Evolutionary conservation across 148 eudicot genomes (phyloP).

Genomic region (Heliosperma pusillum): DNA sequence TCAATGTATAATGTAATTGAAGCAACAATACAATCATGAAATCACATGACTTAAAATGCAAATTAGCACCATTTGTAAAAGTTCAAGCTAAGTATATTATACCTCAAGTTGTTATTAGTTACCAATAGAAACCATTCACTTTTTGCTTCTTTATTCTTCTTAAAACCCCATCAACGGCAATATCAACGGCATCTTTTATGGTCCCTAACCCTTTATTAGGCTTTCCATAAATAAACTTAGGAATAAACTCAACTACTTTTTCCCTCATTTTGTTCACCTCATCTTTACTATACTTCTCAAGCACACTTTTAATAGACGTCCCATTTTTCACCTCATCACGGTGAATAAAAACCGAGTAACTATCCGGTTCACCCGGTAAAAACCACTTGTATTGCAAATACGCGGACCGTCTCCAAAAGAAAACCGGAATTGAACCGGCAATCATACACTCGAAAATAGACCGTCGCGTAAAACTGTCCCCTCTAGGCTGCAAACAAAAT

Average conservation of each 20-base stretch:
- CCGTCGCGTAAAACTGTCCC: constrained; percentile 85
- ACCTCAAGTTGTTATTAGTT: constrained; percentile 33
- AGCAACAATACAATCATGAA: neutral
- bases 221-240: constrained; percentile 58
- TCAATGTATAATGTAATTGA: no score
- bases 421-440: constrained; percentile 91
- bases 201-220: constrained; percentile 48
- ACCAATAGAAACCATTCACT: constrained; percentile 46
- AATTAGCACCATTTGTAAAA: neutral
- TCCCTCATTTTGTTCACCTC: constrained; percentile 63
- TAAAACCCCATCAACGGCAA: constrained; percentile 70
- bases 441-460: constrained; percentile 95
- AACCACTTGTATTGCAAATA: constrained; percentile 84
- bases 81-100: neutral
- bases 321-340: constrained; percentile 68
- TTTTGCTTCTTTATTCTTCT: constrained; percentile 51
- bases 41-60: neutral
- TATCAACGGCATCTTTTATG: constrained; percentile 72
- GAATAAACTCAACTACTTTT: constrained; percentile 75
- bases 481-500: constrained; percentile 83
- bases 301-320: constrained; percentile 47
- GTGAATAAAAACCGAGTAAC: constrained; percentile 90
- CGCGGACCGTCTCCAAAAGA: constrained; percentile 87
- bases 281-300: constrained; percentile 48
- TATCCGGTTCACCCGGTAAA: constrained; percentile 65